Evolutionary conservation across 306 rosid genomes (phyloP).

Genomic region (Sphenostylis stenocarpa): DNA sequence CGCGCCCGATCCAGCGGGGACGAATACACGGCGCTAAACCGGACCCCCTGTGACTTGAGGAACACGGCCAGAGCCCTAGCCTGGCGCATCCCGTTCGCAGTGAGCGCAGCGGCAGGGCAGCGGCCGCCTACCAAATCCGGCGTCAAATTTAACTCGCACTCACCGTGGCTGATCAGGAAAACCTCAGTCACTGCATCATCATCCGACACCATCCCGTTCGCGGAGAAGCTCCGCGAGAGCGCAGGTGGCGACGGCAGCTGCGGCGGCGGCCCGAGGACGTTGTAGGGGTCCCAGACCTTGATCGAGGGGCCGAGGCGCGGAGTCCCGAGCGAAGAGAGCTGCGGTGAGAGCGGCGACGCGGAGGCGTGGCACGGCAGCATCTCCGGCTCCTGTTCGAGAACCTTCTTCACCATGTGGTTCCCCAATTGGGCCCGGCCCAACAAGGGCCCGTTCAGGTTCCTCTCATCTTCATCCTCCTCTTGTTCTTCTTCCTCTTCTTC

Average conservation of each 20-base stretch:
- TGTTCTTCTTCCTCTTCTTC: constrained; percentile 58
- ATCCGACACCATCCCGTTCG: constrained; percentile 52
- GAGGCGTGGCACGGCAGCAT: constrained; percentile 89
- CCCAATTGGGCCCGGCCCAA: constrained; percentile 41
- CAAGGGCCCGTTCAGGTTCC: constrained; percentile 29
- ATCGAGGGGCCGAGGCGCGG: constrained; percentile 89
- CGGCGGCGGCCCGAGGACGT: constrained; percentile 73
- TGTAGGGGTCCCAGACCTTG: constrained; percentile 99
- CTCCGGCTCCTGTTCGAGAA: constrained; percentile 95
- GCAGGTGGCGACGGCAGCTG: constrained; percentile 51
- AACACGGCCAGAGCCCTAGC: constrained; percentile 96
- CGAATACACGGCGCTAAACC: constrained; percentile 72
- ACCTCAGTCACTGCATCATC: constrained; percentile 65
- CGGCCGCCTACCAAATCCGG: constrained; percentile 82
- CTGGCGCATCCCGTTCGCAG: constrained; percentile 75
- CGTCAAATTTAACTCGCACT: constrained; percentile 73
- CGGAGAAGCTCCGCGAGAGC: constrained; percentile 64
- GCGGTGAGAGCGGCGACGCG: constrained; percentile 96
- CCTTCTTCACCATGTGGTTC: constrained; percentile 63
- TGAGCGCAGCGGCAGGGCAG: constrained; percentile 64
- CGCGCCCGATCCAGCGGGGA: constrained; percentile 89
- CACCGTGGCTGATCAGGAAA: constrained; percentile 83
- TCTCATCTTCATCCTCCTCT: constrained; percentile 30
- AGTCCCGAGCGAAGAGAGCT: constrained; percentile 86
- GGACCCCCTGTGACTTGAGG: constrained; percentile 78